phyloP scores from a whole-genome alignment of 768 basidiomycete species.

The Psilocybe cubensis region DNA sequence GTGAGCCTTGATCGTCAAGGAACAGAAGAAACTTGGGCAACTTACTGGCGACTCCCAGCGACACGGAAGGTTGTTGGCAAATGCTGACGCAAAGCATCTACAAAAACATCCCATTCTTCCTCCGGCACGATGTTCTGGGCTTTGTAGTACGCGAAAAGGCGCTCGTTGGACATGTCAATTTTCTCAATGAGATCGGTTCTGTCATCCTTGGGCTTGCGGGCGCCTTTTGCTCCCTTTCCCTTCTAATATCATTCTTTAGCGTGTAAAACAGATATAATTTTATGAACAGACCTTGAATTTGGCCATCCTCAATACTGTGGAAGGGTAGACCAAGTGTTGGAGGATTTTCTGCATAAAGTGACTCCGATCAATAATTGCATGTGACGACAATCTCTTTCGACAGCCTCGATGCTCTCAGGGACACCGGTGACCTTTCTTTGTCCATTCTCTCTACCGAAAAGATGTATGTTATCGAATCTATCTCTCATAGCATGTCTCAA shows the following conservation, averaged over 20 bases:
- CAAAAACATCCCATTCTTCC: constrained; percentile 79
- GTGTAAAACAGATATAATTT: background rate
- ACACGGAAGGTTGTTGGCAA: constrained; percentile 95
- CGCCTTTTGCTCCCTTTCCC: constrained; percentile 2
- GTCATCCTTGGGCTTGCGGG: constrained; percentile 22
- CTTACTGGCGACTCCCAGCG: constrained; percentile 83
- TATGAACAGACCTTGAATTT: background rate
- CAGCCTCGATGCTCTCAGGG: too few relatives aligned
- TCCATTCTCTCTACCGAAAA: too few relatives aligned
- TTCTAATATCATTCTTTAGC: background rate
- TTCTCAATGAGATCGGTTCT: constrained; percentile 60
- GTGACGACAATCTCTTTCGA: too few relatives aligned
- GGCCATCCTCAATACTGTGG: background rate
- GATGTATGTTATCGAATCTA: too few relatives aligned
- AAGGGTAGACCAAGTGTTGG: background rate
- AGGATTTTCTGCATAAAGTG: background rate
- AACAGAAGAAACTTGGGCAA: constrained; percentile 15
- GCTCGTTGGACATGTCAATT: constrained; percentile 71
- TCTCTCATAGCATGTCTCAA: too few relatives aligned
- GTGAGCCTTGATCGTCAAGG: background rate
- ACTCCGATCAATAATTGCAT: background rate
- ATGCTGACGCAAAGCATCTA: constrained; percentile 65
- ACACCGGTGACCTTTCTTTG: too few relatives aligned
- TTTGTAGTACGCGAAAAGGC: constrained; percentile 70
- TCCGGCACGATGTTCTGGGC: constrained; percentile 77